Percentiles rank a stretch among this genome's conserved stretches.
These are phyloP conservation scores for Boletellus ananas DNA, from an alignment of 768 basidiomycete genomes.

Conservation along the genomic window DNA sequence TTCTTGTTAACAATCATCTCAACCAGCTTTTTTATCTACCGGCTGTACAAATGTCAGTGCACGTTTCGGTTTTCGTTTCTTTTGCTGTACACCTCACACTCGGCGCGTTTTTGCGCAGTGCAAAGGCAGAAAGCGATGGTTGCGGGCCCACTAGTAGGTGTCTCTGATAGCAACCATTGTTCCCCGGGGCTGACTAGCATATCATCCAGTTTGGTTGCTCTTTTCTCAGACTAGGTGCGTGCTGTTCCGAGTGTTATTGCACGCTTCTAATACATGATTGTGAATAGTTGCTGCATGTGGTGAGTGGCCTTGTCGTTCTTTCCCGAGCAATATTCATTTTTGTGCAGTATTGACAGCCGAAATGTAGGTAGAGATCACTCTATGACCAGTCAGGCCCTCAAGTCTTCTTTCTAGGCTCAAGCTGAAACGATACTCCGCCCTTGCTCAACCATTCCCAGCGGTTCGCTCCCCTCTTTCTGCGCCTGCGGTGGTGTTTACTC, in stretches of 20 bases:
- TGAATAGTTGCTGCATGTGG: constrained; percentile 19
- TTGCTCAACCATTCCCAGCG: constrained; percentile 4
- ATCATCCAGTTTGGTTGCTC: constrained; percentile 13
- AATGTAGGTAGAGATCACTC: no score
- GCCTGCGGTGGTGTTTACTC: background rate
- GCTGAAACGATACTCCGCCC: constrained; percentile 9
- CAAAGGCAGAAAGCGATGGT: constrained; percentile 7
- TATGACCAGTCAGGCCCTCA: background rate
- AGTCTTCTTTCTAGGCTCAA: constrained; percentile 8
- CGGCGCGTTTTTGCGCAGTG: constrained; percentile 5
- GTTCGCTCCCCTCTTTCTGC: no score
- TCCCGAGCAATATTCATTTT: background rate
- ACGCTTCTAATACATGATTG: background rate
- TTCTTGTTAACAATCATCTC: background rate
- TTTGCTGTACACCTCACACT: background rate
- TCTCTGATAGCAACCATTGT: background rate
- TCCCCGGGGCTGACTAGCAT: background rate
- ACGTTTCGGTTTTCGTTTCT: background rate
- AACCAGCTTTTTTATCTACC: constrained; percentile 23
- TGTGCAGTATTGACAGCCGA: constrained; percentile 17
- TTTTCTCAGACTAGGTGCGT: constrained; percentile 19
- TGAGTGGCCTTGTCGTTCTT: background rate
- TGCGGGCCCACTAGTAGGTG: constrained; percentile 17
- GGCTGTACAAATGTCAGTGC: constrained; percentile 23
- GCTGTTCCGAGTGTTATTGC: background rate